These are phyloP conservation scores for Artemisia argyi DNA, from an alignment of 129 eudicot genomes.

Conservation along the genomic window DNA sequence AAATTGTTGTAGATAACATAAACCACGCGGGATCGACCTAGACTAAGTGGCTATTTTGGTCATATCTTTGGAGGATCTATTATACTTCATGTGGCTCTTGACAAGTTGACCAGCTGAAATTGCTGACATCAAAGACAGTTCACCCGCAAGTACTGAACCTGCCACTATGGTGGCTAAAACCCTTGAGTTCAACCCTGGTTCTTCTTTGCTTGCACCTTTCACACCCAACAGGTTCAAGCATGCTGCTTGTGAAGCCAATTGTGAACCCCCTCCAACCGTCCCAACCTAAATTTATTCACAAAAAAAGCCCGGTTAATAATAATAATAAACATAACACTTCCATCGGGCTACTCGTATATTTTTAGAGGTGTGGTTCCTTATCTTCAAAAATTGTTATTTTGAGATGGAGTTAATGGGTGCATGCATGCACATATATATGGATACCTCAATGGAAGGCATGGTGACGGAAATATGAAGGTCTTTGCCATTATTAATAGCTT, in stretches of 20 bases:
- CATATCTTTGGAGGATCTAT: slow-evolving; percentile 45
- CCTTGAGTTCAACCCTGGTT: slow-evolving; percentile 53
- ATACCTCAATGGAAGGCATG: slow-evolving; percentile 71
- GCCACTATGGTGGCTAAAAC: slow-evolving; percentile 55
- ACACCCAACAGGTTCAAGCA: slow-evolving; percentile 60
- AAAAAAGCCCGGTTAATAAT: no score
- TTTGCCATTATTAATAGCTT: slow-evolving; percentile 51
- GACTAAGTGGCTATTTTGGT: slow-evolving; percentile 18
- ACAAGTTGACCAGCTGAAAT: slow-evolving; percentile 63
- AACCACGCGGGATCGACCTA: no score
- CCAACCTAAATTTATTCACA: slow-evolving; percentile 37
- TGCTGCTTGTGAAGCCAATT: slow-evolving; percentile 60
- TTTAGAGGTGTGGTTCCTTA: no score
- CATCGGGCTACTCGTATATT: no score
- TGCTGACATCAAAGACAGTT: slow-evolving; percentile 60
- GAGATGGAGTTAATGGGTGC: not conserved
- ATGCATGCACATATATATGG: not conserved
- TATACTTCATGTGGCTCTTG: slow-evolving; percentile 60
- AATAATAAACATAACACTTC: no score
- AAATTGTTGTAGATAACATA: no score
- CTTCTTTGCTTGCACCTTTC: slow-evolving; percentile 54
- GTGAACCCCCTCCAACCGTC: slow-evolving; percentile 64
- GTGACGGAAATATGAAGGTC: slow-evolving; percentile 65
- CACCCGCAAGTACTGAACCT: slow-evolving; percentile 60
- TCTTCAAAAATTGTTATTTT: not conserved